A percentile compares a stretch with the other conserved stretches of the same genome.
Conservation (phyloP, 805 yeast genomes). For the Scheffersomyces stipitis region DNA sequence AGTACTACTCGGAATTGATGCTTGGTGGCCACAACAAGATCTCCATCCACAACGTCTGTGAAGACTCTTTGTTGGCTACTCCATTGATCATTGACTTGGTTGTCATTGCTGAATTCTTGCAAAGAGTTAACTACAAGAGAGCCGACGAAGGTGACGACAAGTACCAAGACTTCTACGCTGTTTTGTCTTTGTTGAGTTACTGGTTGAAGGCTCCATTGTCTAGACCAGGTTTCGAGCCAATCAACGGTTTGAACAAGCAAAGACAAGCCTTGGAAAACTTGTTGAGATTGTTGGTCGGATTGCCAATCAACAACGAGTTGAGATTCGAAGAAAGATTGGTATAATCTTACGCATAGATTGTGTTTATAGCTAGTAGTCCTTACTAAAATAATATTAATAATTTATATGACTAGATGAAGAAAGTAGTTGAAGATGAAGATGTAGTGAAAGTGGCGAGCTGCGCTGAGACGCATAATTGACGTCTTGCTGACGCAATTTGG, state of each 20-base stretch:
- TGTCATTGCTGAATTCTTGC: constrained; percentile 84
- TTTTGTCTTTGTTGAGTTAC: constrained; percentile 82
- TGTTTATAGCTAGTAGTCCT: no score
- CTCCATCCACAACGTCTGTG: constrained; percentile 93
- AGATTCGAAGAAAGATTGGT: constrained; percentile 88
- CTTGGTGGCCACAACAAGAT: constrained; percentile 96
- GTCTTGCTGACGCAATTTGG: no score
- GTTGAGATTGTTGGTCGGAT: constrained; percentile 83
- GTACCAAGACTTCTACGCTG: constrained; percentile 74
- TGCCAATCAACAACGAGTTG: constrained; percentile 86
- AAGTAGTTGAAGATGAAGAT: no score
- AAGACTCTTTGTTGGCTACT: constrained; percentile 91
- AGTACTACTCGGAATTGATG: constrained; percentile 95
- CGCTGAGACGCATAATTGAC: no score
- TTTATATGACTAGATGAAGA: no score
- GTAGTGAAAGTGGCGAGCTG: no score
- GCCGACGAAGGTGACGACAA: constrained; percentile 42
- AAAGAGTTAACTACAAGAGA: constrained; percentile 79
- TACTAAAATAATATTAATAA: no score
- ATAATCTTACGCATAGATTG: constrained; percentile 9
- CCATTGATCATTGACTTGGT: constrained; percentile 91
- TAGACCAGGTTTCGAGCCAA: constrained; percentile 85
- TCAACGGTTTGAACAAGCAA: constrained; percentile 94
- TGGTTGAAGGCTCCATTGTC: constrained; percentile 97
- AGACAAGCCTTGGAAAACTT: constrained; percentile 90